Percentiles rank a stretch among this genome's conserved stretches.
phyloP scores from a whole-genome alignment of 2,329 filamentous ascomycete species.

The Pestalotiopsis sp. region DNA sequence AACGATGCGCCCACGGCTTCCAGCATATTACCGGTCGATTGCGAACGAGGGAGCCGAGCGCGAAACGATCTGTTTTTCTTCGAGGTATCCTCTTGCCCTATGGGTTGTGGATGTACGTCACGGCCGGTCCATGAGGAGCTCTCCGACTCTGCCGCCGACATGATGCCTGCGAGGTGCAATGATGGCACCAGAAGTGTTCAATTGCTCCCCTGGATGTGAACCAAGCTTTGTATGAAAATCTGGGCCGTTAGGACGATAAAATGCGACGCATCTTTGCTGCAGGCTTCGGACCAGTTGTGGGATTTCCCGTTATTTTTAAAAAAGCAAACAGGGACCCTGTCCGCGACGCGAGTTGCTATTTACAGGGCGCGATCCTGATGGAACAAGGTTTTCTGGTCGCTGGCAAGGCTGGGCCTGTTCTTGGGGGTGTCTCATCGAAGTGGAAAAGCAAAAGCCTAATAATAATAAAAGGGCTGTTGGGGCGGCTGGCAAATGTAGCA shows the following conservation, averaged over 20 bases:
- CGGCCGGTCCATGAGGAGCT: background rate
- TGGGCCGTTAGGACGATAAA: background rate
- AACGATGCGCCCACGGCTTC: slow-evolving; percentile 15
- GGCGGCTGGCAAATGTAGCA: background rate
- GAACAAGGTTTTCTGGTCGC: background rate
- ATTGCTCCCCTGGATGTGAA: background rate
- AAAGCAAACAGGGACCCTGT: background rate
- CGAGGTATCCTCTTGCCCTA: slow-evolving; percentile 2
- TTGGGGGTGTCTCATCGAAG: background rate
- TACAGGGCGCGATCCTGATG: background rate
- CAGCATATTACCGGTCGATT: slow-evolving; percentile 29
- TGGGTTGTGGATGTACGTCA: background rate
- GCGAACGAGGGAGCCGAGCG: slow-evolving; percentile 26
- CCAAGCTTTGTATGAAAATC: background rate
- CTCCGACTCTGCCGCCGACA: background rate
- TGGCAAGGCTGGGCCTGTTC: background rate
- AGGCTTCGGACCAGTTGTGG: background rate
- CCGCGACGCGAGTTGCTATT: background rate
- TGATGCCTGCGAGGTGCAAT: background rate
- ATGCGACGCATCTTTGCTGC: background rate
- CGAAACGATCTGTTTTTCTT: slow-evolving; percentile 12
- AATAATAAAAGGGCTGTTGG: background rate
- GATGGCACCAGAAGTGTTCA: background rate
- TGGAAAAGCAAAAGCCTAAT: background rate
- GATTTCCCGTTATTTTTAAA: background rate